Evolutionary conservation across 129 eudicot genomes (phyloP), one percentile per base, ranked within the genome.

Genomic region (Gnaphalium uliginosum): DNA sequence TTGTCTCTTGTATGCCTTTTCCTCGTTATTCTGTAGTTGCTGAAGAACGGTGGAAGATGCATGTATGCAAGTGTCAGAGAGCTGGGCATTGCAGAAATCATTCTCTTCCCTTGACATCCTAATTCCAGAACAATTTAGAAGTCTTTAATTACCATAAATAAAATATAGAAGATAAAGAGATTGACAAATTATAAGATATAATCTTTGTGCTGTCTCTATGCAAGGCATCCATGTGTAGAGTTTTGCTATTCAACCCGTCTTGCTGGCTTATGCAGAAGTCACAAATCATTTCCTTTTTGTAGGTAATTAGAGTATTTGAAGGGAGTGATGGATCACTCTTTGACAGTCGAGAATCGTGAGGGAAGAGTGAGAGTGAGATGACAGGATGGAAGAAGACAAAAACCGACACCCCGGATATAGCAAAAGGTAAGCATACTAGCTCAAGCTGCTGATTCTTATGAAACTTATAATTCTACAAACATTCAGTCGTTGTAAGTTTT

Each of bases 121-220:
- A 74, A 69, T 74, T 74, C 62, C 83, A 67, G 41, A 75, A 80
- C 69, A 66, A 69, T 59, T 69, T 66, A 41, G n/a, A 66, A n/a
- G 75, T 69, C 60, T 23, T 73, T 57, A 27, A 48, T 50, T 66
- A 72, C 27, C 62, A 19, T 65, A 63, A 54, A 67, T 25, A 79
- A 37, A 56, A 41, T 33, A 19, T 13, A 67, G 70, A 39, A 57
- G 39, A 67, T 22, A 66, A 21, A 74, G 70, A 80, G 79, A 46
- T 43, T 69, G 62, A 67, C 68, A 67, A 15, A 57, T 39, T 21
- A 66, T 74, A 65, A 23, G 63, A 37, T 66, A 53, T 66, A 53
- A 53, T 74, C 53, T 72, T 65, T 79, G 43, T 67, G 66, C 66
- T 35, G 57, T 4, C 23, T 24, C 50, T 59, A 64, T 69, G 43